Percentiles rank a stretch among this genome's conserved stretches.
Evolutionary conservation across 1,284 basidiomycete genomes (phyloP).

Genomic region (Trametes versicolor): DNA sequence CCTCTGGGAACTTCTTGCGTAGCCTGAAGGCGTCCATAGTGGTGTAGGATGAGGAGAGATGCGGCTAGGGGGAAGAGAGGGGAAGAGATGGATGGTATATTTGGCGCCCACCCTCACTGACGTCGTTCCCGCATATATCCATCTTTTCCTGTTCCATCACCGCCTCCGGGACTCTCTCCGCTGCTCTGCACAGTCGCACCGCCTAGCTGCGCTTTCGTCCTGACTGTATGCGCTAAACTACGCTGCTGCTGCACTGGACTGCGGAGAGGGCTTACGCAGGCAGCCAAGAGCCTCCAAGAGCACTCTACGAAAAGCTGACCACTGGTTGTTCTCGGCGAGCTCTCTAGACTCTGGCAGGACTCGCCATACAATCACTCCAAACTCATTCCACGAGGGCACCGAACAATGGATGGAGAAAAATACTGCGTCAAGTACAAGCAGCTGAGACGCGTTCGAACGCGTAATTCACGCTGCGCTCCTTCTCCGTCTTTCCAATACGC

Average conservation of each 20-base stretch:
- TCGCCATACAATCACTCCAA: too few relatives aligned
- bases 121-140: constrained; percentile 36
- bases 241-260: background rate
- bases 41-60: constrained; percentile 26
- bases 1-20: constrained; percentile 94
- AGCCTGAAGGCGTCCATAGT: constrained; percentile 89
- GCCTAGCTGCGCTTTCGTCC: constrained; percentile 10
- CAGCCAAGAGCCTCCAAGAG: background rate
- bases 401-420: too few relatives aligned
- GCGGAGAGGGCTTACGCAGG: background rate
- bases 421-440: too few relatives aligned
- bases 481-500: too few relatives aligned
- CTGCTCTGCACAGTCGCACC: constrained; percentile 28
- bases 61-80: constrained; percentile 4
- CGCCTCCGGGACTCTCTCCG: constrained; percentile 4
- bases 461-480: too few relatives aligned
- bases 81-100: constrained; percentile 22
- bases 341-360: background rate
- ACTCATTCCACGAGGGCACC: too few relatives aligned
- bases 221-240: background rate
- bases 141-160: constrained; percentile 17
- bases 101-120: constrained; percentile 30
- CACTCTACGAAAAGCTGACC: background rate
- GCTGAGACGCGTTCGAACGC: too few relatives aligned
- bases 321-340: background rate